Evolutionary conservation across 73 alveolate genomes (phyloP).

Genomic region (Urostyla sp.): DNA sequence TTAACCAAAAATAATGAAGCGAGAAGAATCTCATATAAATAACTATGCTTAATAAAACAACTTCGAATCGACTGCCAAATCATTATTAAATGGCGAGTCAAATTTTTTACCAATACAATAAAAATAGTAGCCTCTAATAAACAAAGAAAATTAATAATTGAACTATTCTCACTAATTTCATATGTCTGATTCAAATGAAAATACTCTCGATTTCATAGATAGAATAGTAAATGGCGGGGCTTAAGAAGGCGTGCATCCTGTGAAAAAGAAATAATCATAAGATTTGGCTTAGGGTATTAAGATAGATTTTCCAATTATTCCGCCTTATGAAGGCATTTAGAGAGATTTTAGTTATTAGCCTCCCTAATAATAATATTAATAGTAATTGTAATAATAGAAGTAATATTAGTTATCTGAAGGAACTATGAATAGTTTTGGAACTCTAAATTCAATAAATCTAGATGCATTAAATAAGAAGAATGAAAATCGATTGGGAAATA

Average conservation of each 20-base stretch:
- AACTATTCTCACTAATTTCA: background rate
- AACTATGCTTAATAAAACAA: background rate
- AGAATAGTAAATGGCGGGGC: slow-evolving; percentile 43
- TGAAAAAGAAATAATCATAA: slow-evolving; percentile 5
- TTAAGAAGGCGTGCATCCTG: background rate
- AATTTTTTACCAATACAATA: background rate
- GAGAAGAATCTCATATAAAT: slow-evolving; percentile 12
- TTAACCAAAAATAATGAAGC: slow-evolving; percentile 18
- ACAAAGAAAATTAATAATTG: background rate
- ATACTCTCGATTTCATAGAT: slow-evolving; percentile 36
- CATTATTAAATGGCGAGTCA: slow-evolving; percentile 17
- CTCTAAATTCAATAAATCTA: slow-evolving; percentile 31
- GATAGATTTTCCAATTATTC: slow-evolving; percentile 32
- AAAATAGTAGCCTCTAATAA: background rate
- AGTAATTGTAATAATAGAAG: background rate
- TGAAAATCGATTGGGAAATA: slow-evolving; percentile 28
- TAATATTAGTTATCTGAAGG: background rate
- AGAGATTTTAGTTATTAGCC: background rate
- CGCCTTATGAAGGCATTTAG: slow-evolving; percentile 59
- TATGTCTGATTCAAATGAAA: background rate
- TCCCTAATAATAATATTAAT: background rate
- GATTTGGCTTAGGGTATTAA: slow-evolving; percentile 6
- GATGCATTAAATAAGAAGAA: slow-evolving; percentile 30
- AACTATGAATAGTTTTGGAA: slow-evolving; percentile 23
- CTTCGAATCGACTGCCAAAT: background rate